Percentiles rank a stretch among this genome's conserved stretches.
These are phyloP conservation scores for Caloboletus firmus DNA, from an alignment of 1,284 basidiomycete species.

Conservation along the genomic window DNA sequence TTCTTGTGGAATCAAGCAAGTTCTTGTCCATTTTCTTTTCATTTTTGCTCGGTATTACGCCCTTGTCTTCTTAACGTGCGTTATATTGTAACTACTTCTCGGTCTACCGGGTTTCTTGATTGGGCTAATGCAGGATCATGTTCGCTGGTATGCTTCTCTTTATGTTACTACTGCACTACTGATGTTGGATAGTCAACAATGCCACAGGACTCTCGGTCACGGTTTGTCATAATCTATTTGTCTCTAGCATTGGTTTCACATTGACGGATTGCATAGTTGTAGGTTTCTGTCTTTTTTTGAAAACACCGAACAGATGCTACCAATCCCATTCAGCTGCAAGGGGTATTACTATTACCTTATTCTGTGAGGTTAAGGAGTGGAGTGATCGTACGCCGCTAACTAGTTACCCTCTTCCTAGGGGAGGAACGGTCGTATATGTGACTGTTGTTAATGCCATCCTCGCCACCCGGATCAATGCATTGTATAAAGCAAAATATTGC, in stretches of 20 bases:
- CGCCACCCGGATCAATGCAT: constrained; percentile 16
- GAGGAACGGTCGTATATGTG: constrained; percentile 19
- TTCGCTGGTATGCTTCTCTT: constrained; percentile 14
- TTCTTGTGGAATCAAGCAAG: not conserved
- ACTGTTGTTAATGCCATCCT: constrained; percentile 25
- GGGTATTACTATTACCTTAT: constrained; percentile 22
- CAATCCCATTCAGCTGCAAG: constrained; percentile 17
- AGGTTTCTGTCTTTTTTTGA: not conserved
- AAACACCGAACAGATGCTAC: not conserved
- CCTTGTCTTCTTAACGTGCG: constrained; percentile 21
- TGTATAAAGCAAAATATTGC: constrained; percentile 1
- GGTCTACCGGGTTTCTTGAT: not conserved
- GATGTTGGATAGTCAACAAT: constrained; percentile 20
- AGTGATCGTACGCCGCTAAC: not conserved
- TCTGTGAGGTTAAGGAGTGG: constrained; percentile 12
- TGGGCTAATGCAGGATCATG: constrained; percentile 6
- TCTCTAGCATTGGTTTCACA: not conserved
- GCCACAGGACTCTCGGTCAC: constrained; percentile 15
- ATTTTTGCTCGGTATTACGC: constrained; percentile 29
- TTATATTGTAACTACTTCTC: not conserved
- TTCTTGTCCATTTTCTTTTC: constrained; percentile 17
- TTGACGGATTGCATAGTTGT: constrained; percentile 18
- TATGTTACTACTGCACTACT: not conserved
- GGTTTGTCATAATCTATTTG: constrained; percentile 5
- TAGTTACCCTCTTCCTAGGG: constrained; percentile 5